phyloP scores from a whole-genome alignment of 768 basidiomycete species.

The Krasilnikovozyma curviuscula region DNA sequence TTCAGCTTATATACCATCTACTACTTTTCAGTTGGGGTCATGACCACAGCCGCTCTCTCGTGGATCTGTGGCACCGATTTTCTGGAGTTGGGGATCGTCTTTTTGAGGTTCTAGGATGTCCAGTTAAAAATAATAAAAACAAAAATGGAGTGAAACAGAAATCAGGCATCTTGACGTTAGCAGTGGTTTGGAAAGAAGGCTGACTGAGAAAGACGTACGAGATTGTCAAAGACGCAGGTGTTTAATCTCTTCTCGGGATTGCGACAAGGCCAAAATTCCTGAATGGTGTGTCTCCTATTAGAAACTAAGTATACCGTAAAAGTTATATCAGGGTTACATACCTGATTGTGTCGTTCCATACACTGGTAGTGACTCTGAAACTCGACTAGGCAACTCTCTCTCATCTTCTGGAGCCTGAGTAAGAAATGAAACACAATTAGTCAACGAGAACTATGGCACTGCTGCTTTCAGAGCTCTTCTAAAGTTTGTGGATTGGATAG shows the following conservation, averaged over 20 bases:
- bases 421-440: not conserved
- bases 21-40: no score
- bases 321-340: slow-evolving; percentile 25
- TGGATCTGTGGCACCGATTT: slow-evolving; percentile 65
- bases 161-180: not conserved
- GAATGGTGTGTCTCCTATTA: not conserved
- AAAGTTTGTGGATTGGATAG: not conserved
- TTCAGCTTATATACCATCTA: no score
- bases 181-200: not conserved
- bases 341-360: slow-evolving; percentile 86
- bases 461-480: not conserved
- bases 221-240: slow-evolving; percentile 86
- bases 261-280: slow-evolving; percentile 82
- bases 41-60: no score
- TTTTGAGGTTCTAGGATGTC: slow-evolving; percentile 51
- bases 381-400: slow-evolving; percentile 68
- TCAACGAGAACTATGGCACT: not conserved
- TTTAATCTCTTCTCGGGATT: slow-evolving; percentile 73
- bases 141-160: not conserved
- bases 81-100: slow-evolving; percentile 77
- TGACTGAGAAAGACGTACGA: slow-evolving; percentile 38
- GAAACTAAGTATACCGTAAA: not conserved
- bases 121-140: not conserved
- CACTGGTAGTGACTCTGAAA: slow-evolving; percentile 90
- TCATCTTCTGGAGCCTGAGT: slow-evolving; percentile 70